Base-by-base conservation (phyloP, 768 basidiomycete species). In the Rhodotorula paludigena region DNA sequence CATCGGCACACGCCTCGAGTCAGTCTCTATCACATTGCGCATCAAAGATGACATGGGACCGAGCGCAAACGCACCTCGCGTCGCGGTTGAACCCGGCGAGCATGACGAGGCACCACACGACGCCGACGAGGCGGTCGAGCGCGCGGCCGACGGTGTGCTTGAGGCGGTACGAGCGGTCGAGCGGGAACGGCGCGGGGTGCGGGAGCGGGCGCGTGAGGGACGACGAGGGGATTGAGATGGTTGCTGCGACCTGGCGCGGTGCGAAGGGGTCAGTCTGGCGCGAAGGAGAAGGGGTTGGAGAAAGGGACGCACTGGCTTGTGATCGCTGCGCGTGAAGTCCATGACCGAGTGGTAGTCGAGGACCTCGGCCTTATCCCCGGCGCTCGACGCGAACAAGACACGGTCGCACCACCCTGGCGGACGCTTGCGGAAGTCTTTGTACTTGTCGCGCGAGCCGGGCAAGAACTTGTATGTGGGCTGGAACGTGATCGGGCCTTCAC, bases 331-430 rank as follows among this genome's bases (percentile, higher is more conserved):
- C 21, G 87, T 89, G 78, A 92, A 90, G 0, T 87, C 86, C 21
- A 88, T 89, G 69, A 92, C 83, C 44, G 86, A 85, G 3, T 88
- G 89, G 76, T 93, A 93, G 56, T 32, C 48, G 73, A 69, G 25
- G 68, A 89, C 85, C 64, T 82, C 75, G 3, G 87, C 85, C 44
- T 80, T 74, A 16, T 83, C 80, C 14, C 81, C 81, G 12, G 77
- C 77, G 63, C 83, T 81, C 3, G 84, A 84, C 20, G 89, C 83
- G 75, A 91, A 96, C 75, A 97, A 80, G 51, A 98, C 84, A 52
- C 94, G 84, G 78, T 98, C 94, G 36, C 92, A 96, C 89, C 91
- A 98, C 30, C 92, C 85, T 0, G 94, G 93, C 3, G 81, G 82
- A 16, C 94, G 86, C 75, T 85, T 87, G 18, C 78, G 76, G 75